Evolutionary conservation across 78 protist genomes (phyloP).

Genomic region (Polysphondylium violaceum): DNA sequence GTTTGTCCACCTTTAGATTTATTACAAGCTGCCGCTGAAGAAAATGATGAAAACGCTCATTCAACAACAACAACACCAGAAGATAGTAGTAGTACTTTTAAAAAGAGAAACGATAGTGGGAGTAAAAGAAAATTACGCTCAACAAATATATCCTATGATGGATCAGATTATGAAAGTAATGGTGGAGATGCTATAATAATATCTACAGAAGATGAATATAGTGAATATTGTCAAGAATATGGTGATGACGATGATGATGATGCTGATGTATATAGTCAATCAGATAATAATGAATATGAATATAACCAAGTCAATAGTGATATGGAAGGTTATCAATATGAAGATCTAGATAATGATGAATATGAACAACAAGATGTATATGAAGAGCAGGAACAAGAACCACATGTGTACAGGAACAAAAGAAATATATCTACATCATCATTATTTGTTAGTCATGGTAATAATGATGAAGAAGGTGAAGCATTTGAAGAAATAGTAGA

Average conservation of each 20-base stretch:
- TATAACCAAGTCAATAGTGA: background rate
- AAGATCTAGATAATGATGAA: background rate
- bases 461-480: background rate
- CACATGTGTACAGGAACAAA: background rate
- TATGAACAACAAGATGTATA: background rate
- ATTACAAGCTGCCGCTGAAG: background rate
- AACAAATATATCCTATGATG: background rate
- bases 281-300: background rate
- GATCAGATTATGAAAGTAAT: background rate
- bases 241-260: background rate
- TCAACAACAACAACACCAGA: background rate
- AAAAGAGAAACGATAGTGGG: background rate
- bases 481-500: background rate
- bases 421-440: background rate
- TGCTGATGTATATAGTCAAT: background rate
- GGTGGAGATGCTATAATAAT: background rate
- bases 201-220: background rate
- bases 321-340: too few relatives aligned
- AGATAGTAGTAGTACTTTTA: background rate
- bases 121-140: background rate
- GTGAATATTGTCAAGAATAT: background rate
- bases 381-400: constrained; percentile 2
- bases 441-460: background rate
- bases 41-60: background rate
- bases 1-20: background rate